Evolutionary conservation across 2,329 filamentous ascomycete genomes (phyloP), one percentile per base, ranked within the genome.

Genomic region (Calycina herbarum): DNA sequence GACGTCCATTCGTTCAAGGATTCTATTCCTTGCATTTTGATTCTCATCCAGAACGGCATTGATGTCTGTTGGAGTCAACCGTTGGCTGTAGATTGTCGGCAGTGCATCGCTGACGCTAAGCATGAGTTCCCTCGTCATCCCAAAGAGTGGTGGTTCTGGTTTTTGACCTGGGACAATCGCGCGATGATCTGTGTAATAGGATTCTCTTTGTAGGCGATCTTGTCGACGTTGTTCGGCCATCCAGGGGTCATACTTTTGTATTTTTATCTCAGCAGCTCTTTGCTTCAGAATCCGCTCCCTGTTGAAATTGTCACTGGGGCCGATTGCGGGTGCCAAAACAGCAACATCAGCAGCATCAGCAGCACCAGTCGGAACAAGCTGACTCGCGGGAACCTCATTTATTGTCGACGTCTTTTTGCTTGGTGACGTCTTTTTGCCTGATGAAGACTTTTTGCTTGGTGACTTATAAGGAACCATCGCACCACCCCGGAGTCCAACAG

Each of bases 261-360:
- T 58, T 27, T 67, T 67, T 0, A 57, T 13, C 15, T 68, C 65
- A 4, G 57, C 67, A 17, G 64, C 71, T 56, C 40, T 57, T n/a
- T 59, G n/a, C n/a, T 54, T 33, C 13, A 71, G 33, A 20, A 67
- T 57, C 51, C 70, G 67, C 29, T 66, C 62, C 54, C 66, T 69
- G 62, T 70, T 70, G 38, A 72, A 60, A 35, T 64, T 64, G 57
- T 33, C 29, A 88, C 48, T 54, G 11, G 48, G 48, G 20, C 48
- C 48, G 10, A 54, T 10, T 1, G 20, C 5, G 24, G 20, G 48
- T 54, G 48, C 20, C 3, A 54, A 54, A 54, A 10, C 7, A 4
- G 24, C 13, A 40, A 40, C 5, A 40, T 13, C 11, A 13, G 7
- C 35, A 11, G 10, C 35, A 11, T 38, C 35, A 13, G 7, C 35